phyloP scores from a whole-genome alignment of 148 eudicot species.

The Fagopyrum homotropicum region DNA sequence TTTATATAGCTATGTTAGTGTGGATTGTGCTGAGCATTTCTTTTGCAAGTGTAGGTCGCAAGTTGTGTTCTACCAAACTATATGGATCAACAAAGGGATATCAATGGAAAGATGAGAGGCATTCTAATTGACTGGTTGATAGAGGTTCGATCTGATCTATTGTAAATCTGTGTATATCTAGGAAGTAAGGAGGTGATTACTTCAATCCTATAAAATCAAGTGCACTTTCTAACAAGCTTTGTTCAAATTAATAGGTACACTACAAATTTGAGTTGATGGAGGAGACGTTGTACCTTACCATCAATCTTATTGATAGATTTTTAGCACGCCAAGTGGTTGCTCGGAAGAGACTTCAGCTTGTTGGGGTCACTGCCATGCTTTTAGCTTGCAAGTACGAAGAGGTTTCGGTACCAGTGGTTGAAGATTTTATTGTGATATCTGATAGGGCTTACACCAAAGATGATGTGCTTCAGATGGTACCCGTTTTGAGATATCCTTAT shows the following conservation, averaged over 20 bases:
- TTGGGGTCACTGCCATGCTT: slow-evolving; percentile 84
- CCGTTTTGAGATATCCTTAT: neutral
- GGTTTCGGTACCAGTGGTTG: slow-evolving; percentile 67
- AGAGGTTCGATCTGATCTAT: slow-evolving; percentile 39
- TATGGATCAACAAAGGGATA: slow-evolving; percentile 60
- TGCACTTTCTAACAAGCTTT: neutral
- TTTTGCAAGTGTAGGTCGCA: slow-evolving; percentile 29
- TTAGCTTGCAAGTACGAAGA: slow-evolving; percentile 90
- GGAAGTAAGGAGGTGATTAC: neutral
- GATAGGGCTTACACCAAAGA: slow-evolving; percentile 66
- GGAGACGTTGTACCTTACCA: slow-evolving; percentile 77
- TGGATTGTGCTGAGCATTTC: neutral
- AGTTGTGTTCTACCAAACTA: slow-evolving; percentile 52
- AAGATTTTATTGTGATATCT: slow-evolving; percentile 67
- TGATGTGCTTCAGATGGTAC: slow-evolving; percentile 81
- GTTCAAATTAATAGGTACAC: slow-evolving; percentile 48
- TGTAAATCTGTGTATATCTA: neutral
- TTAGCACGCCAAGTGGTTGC: slow-evolving; percentile 44
- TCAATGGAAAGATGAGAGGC: slow-evolving; percentile 77
- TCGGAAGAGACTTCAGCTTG: slow-evolving; percentile 80
- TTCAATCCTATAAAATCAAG: neutral
- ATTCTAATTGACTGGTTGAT: slow-evolving; percentile 93
- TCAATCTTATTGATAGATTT: slow-evolving; percentile 77
- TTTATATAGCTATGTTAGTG: neutral
- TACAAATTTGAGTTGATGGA: slow-evolving; percentile 88